Evolutionary conservation across 2,329 filamentous ascomycete species (phyloP), one percentile per base, ranked within the genome.

Genomic region (Colletotrichum kahawae): DNA sequence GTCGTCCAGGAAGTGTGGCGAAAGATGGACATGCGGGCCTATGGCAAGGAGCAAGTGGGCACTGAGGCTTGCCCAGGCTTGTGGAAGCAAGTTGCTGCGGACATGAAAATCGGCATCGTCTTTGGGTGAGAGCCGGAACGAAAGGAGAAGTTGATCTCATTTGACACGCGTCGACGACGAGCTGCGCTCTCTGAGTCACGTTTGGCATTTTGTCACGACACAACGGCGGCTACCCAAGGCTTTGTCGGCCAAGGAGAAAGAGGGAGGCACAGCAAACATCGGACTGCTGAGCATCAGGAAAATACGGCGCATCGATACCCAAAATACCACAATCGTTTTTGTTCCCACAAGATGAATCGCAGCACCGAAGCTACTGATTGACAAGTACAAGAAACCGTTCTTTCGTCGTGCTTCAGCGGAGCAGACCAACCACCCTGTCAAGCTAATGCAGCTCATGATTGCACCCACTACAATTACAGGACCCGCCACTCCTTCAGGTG

Each of bases 1-100:
- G 76, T 77, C 16, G 57, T 77, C 27, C 60, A 71, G 36, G 76
- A 76, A 29, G 67, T 77, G 29, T 77, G 76, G 76, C 64, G 74
- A 27, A 66, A 74, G 38, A 69, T 73, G 56, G 76, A 77, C n/a
- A 75, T 77, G 69, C 74, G 72, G 18, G 69, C 72, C 67, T 48
- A 70, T 18, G 62, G 74, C 62, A 69, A 76, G 51, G 51, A 69
- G 59, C 21, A 72, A 33, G 66, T 70, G 29, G 69, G 74, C 33
- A 38, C 74, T n/a, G 62, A 76, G 57, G 43, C 74, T 34, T 63
- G 66, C 8, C 69, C 74, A n/a, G 57, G 71, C 16, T 24, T 75
- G 18, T 77, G 76, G 76, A 77, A 66, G 33, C 67, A 70, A 21
- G 70, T 77, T 9, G 76, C 76, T 10, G 66, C 70, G 24, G 67